Conservation (phyloP, 2,329 filamentous ascomycete genomes). For the Ceratocystis harringtonii region DNA sequence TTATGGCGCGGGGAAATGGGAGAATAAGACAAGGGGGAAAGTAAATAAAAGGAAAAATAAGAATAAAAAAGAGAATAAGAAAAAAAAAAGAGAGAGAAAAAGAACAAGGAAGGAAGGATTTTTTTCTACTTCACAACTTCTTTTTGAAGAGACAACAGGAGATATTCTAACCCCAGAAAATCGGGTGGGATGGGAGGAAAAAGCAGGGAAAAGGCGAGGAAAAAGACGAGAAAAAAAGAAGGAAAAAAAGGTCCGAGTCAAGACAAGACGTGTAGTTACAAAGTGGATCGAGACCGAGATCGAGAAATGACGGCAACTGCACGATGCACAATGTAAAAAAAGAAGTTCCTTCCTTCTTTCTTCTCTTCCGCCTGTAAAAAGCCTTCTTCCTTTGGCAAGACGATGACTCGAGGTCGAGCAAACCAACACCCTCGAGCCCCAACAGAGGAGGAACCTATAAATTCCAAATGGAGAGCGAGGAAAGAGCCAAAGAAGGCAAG, state of each 20-base stretch:
- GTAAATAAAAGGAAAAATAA: neutral
- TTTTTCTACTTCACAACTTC: neutral
- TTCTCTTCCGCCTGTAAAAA: neutral
- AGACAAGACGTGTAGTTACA: neutral
- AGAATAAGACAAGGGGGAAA: neutral
- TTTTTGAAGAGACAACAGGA: slow-evolving; percentile 1
- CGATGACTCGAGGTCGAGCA: neutral
- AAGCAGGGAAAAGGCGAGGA: neutral
- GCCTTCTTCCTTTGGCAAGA: neutral
- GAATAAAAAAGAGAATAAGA: neutral
- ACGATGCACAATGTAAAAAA: slow-evolving; percentile 1
- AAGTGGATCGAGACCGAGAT: neutral
- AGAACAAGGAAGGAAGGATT: neutral
- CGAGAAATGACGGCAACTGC: neutral
- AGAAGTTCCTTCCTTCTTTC: neutral
- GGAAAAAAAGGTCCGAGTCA: neutral
- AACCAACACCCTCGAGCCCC: no score
- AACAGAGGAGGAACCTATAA: neutral
- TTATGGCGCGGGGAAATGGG: no score
- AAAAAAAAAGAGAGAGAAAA: neutral
- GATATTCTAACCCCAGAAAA: slow-evolving; percentile 1
- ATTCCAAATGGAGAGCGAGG: neutral
- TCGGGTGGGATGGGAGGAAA: neutral
- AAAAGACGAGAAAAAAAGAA: neutral
- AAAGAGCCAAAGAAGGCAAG: neutral